Conservation (phyloP, 495 filamentous ascomycete species). For the Neurospora tetraspora region DNA sequence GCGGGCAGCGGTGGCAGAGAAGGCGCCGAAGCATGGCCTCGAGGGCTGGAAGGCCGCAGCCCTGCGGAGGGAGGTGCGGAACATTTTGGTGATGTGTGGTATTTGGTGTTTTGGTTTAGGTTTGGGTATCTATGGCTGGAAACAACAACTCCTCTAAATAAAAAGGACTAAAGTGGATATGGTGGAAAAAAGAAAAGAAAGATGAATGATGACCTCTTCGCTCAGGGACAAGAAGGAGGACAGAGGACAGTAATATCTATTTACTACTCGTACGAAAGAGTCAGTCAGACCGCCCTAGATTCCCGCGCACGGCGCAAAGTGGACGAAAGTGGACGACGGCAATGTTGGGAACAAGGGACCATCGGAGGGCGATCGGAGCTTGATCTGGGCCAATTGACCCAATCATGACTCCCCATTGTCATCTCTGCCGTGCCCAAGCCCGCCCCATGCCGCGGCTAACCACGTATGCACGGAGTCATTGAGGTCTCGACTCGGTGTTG, state of each 20-base stretch:
- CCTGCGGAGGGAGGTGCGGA: conserved; percentile 8
- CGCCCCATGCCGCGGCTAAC: background rate
- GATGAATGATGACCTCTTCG: background rate
- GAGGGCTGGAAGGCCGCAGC: conserved; percentile 16
- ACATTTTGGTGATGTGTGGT: background rate
- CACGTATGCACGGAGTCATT: background rate
- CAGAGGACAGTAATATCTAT: background rate
- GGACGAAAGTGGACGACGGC: background rate
- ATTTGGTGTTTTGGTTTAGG: background rate
- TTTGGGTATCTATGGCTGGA: background rate
- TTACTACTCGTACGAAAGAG: background rate
- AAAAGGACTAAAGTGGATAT: background rate
- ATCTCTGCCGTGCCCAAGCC: background rate
- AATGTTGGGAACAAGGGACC: background rate
- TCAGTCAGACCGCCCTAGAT: background rate
- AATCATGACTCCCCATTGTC: conserved; percentile 11
- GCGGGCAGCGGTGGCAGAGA: conserved; percentile 12
- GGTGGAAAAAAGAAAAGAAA: background rate
- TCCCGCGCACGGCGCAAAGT: background rate
- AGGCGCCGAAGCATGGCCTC: background rate
- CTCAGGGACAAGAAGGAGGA: background rate
- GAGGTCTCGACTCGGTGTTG: background rate
- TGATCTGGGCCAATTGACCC: conserved; percentile 10
- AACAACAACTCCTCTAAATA: background rate
- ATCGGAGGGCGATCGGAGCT: conserved; percentile 27